Percentiles rank a stretch among this genome's conserved stretches.
Conservation (phyloP, 2,329 filamentous ascomycete species). For the Venturia carpophila region DNA sequence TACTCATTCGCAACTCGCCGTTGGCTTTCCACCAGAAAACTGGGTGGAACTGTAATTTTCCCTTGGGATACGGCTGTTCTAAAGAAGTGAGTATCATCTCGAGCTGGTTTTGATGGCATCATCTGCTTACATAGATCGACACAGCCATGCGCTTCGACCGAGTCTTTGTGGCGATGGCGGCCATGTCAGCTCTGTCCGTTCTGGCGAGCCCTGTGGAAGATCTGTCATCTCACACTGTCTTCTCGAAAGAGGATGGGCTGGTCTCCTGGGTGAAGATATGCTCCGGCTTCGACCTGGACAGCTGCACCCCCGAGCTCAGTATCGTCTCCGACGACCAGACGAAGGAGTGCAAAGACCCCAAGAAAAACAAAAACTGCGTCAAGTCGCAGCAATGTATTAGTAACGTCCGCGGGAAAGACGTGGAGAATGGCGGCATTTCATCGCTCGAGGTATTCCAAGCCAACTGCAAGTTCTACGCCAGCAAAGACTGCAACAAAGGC, state of each 20-base stretch:
- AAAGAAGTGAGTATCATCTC: too few species aligned
- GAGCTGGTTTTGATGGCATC: too few species aligned
- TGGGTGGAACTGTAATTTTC: too few species aligned
- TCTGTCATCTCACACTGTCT: not conserved
- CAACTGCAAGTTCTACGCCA: not conserved
- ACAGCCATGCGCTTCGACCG: too few species aligned
- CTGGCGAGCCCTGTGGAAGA: not conserved
- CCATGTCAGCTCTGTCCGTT: not conserved
- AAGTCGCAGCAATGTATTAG: too few species aligned
- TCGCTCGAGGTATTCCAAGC: not conserved
- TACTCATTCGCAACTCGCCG: too few species aligned
- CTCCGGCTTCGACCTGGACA: not conserved
- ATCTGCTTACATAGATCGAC: too few species aligned
- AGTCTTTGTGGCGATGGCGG: too few species aligned
- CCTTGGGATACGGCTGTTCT: too few species aligned
- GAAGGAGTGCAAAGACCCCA: too few species aligned
- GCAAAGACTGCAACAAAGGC: not conserved
- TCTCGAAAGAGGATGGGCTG: not conserved
- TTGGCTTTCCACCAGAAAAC: too few species aligned
- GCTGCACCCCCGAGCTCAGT: not conserved
- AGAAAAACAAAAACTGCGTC: too few species aligned
- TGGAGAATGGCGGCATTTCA: not conserved
- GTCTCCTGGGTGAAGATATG: not conserved
- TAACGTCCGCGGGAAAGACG: not conserved
- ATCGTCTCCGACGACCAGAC: not conserved